Base-by-base conservation (phyloP, 345 rosid genomes). In the Camelina neglecta region DNA sequence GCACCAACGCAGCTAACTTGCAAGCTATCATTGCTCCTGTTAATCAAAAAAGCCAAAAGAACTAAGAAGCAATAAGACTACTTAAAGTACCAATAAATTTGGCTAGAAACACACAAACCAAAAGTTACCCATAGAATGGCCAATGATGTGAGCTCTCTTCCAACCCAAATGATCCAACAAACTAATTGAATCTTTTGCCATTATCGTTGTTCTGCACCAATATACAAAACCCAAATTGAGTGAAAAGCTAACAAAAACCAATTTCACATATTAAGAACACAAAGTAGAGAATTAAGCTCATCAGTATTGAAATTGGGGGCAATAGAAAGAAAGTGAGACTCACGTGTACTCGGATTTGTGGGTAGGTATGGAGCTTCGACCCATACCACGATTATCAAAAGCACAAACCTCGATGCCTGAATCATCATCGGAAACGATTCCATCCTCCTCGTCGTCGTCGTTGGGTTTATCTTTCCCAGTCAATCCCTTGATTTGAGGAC, bases 11-110 rank as follows among this genome's bases (percentile, higher is more conserved):
- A 62, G 97, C 97, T 82, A 95, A 65, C 80, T 95, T 93, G 84
- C 93, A 92, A 85, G 97, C 86, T 73, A 95, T 86, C 99, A 95
- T 95, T 38, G 89, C 99, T 74, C 99, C 98, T 95, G 88, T 68
- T 70, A 55, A 18, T 47, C 0, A 11, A 80, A 71, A 71, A 20
- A 18, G 33, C 59, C 74, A 83, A 69, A n/a, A 64, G 23, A 64
- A 31, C 31, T 3, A 50, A 53, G 16, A 7, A 10, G 53, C 41
- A 8, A 59, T n/a, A 58, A 67, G 18, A 77, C 24, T 76, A 11
- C 3, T 11, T 60, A 4, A 64, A 8, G 11, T 10, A 49, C 41
- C 48, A 18, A 15, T 5, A 15, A 51, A 21, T 29, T 61, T 20
- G 11, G 26, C 1, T 18, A n/a, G n/a, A n/a, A n/a, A n/a, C n/a